A percentile compares a stretch with the other conserved stretches of the same genome.
phyloP scores from a whole-genome alignment of 2,329 filamentous ascomycete genomes.

The Sarocladiaceae sp. region DNA sequence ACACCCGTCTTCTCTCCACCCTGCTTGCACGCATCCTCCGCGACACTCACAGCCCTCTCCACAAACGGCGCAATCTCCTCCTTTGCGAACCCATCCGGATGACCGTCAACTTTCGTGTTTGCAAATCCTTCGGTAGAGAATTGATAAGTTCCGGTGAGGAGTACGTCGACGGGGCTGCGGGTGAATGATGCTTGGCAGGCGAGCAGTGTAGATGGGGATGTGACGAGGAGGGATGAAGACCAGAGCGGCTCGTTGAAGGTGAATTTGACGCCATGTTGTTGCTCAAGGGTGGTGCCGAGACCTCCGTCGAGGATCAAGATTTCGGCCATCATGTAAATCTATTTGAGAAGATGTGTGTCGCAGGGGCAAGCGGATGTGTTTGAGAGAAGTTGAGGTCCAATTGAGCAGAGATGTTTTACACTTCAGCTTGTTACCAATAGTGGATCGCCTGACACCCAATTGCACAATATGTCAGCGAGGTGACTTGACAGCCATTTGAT shows the following conservation, averaged over 20 bases:
- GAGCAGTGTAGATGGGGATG: conserved; percentile 44
- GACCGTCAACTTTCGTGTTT: conserved; percentile 37
- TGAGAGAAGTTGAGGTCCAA: too few relatives aligned
- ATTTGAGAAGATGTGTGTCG: background rate
- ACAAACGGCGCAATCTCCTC: conserved; percentile 36
- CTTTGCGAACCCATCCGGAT: conserved; percentile 38
- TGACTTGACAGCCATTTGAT: too few relatives aligned
- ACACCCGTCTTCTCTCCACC: conserved; percentile 24
- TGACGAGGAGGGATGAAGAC: conserved; percentile 63
- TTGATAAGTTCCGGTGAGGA: conserved; percentile 67
- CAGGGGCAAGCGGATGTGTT: background rate
- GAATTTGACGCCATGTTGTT: conserved; percentile 51
- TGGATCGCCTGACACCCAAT: too few relatives aligned
- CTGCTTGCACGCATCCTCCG: conserved; percentile 26
- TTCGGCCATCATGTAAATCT: conserved; percentile 15
- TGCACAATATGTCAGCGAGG: too few relatives aligned
- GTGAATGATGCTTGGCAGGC: conserved; percentile 54
- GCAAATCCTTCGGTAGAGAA: conserved; percentile 53
- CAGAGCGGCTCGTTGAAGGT: conserved; percentile 53
- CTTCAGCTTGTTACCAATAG: too few relatives aligned
- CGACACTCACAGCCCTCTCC: conserved; percentile 39
- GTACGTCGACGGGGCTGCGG: conserved; percentile 53
- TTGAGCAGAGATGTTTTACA: too few relatives aligned
- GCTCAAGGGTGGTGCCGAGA: conserved; percentile 62
- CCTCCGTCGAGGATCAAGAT: conserved; percentile 60